phyloP scores from a whole-genome alignment of 2,329 filamentous ascomycete species.

The Onygenales sp. region DNA sequence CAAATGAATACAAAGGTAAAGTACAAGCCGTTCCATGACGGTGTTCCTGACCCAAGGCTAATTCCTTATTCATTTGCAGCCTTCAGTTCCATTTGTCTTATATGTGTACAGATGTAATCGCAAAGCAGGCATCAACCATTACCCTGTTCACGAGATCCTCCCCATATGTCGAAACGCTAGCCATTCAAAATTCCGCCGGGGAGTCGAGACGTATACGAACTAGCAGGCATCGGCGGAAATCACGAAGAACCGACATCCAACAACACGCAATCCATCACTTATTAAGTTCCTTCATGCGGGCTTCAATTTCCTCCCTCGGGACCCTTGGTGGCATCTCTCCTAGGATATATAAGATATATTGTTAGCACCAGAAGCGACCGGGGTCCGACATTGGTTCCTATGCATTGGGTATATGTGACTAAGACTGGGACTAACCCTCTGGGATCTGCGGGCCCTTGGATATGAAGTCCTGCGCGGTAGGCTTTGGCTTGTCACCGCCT shows the following conservation, averaged over 20 bases:
- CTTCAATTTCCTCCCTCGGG: slow-evolving; percentile 1
- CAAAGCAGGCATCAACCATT: no score
- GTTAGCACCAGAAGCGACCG: background rate
- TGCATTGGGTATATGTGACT: background rate
- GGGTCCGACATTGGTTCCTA: background rate
- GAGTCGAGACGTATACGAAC: background rate
- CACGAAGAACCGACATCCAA: background rate
- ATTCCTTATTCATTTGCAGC: no score
- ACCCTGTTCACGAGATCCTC: background rate
- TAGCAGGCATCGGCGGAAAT: background rate
- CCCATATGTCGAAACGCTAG: no score
- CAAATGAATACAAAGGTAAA: no score
- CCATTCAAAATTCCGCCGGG: no score
- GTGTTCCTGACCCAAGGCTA: no score
- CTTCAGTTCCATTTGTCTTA: no score
- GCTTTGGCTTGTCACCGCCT: background rate
- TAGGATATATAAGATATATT: background rate
- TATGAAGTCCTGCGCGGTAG: background rate
- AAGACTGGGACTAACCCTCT: background rate
- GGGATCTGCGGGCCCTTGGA: slow-evolving; percentile 3
- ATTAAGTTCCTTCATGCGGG: slow-evolving; percentile 1
- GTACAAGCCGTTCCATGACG: no score
- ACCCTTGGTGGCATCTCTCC: background rate
- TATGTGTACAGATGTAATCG: no score
- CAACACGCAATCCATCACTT: background rate